phyloP scores from a whole-genome alignment of 2,329 filamentous ascomycete genomes.

The Phaeosphaeriaceae sp. region DNA sequence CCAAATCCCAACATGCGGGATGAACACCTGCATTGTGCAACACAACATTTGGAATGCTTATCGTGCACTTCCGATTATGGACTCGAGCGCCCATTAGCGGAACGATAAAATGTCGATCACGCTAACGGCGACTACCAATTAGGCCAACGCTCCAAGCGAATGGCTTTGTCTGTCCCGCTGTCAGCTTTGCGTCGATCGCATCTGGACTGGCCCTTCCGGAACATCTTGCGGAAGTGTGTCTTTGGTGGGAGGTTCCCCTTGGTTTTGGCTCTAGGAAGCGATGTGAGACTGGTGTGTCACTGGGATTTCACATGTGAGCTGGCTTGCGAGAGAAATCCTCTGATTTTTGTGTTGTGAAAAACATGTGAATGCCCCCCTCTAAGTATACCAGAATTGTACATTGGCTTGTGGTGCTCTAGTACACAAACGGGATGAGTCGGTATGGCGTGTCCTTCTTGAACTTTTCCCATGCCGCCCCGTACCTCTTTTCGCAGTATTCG shows the following conservation, averaged over 20 bases:
- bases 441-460: constrained; percentile 53
- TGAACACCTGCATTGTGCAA: constrained; percentile 20
- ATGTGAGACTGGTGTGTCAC: neutral
- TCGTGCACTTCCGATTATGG: constrained; percentile 26
- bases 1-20: neutral
- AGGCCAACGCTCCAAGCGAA: neutral
- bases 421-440: constrained; percentile 43
- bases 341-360: neutral
- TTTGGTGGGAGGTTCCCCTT: neutral
- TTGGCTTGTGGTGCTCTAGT: constrained; percentile 17
- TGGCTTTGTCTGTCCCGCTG: neutral
- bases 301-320: neutral
- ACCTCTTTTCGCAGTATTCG: constrained; percentile 56
- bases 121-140: neutral
- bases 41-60: constrained; percentile 20
- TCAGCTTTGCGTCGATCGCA: neutral
- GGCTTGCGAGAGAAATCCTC: neutral
- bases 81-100: constrained; percentile 3
- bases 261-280: neutral
- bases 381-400: neutral
- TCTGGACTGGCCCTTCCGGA: neutral
- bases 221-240: neutral
- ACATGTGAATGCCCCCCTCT: neutral
- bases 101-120: neutral
- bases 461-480: constrained; percentile 50